Percentiles rank a stretch among this genome's conserved stretches.
These are phyloP conservation scores for Fusarium sp. DNA, from an alignment of 2,329 filamentous ascomycete species.

Conservation along the genomic window DNA sequence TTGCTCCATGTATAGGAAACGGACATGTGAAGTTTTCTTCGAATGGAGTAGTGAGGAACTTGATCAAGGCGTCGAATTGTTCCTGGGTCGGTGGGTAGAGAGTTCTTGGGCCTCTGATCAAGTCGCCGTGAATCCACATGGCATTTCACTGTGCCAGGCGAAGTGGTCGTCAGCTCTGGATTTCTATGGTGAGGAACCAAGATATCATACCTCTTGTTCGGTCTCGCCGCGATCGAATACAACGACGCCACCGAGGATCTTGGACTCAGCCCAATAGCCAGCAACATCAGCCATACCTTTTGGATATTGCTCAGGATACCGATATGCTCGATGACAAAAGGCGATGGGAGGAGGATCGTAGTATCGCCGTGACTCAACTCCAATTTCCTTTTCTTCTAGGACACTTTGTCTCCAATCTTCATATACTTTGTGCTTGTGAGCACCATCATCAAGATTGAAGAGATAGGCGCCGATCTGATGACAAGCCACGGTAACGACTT, in stretches of 20 bases:
- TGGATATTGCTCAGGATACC: slow-evolving; percentile 12
- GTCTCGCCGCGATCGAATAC: slow-evolving; percentile 18
- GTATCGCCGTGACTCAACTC: neutral
- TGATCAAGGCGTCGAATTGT: neutral
- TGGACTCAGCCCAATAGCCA: slow-evolving; percentile 24
- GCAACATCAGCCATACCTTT: neutral
- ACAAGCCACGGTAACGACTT: neutral
- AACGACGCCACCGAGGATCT: slow-evolving; percentile 12
- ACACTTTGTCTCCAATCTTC: neutral
- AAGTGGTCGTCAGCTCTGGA: too few species aligned
- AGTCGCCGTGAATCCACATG: slow-evolving; percentile 19
- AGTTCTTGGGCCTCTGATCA: neutral
- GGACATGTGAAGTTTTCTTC: neutral
- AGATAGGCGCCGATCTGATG: slow-evolving; percentile 24
- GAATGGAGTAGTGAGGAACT: neutral
- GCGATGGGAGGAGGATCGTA: neutral
- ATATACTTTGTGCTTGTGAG: slow-evolving; percentile 10
- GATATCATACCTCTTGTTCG: neutral
- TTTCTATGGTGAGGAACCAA: accelerated
- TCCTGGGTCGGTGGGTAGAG: slow-evolving; percentile 16
- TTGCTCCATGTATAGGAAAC: slow-evolving; percentile 10
- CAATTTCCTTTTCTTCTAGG: neutral
- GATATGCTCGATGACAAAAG: slow-evolving; percentile 10
- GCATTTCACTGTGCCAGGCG: neutral
- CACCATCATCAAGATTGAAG: slow-evolving; percentile 5